Conservation (phyloP, 371 early-diverging fungal genomes). For the Blakeslea trispora region DNA sequence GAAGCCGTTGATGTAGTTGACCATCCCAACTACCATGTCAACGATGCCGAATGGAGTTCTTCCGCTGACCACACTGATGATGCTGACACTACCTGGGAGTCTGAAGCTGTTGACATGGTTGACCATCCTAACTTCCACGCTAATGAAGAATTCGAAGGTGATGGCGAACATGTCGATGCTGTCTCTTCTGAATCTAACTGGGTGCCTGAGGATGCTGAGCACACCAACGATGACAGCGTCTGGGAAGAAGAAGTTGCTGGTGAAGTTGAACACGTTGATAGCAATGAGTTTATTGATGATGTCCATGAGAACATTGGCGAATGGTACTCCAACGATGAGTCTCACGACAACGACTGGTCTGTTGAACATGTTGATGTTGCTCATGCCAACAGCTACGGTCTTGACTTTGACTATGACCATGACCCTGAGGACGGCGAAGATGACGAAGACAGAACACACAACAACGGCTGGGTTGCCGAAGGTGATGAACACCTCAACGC, state of each 20-base stretch:
- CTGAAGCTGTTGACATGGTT: slow-evolving; percentile 5
- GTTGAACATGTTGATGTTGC: slow-evolving; percentile 17
- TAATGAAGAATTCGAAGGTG: slow-evolving; percentile 28
- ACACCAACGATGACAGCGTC: slow-evolving; percentile 19
- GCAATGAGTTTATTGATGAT: no score
- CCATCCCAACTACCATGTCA: slow-evolving; percentile 8
- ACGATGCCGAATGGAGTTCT: slow-evolving; percentile 22
- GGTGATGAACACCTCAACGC: slow-evolving; percentile 11
- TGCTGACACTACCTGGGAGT: slow-evolving; percentile 13
- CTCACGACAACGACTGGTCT: slow-evolving; percentile 15
- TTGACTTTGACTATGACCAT: background rate
- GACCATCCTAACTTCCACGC: slow-evolving; percentile 3
- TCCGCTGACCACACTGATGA: slow-evolving; percentile 11
- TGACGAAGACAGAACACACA: background rate
- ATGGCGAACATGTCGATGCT: slow-evolving; percentile 12
- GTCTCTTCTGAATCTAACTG: slow-evolving; percentile 15
- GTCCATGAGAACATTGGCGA: slow-evolving; percentile 8
- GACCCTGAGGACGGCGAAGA: slow-evolving; percentile 12
- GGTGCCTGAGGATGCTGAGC: slow-evolving; percentile 19
- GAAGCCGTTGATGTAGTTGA: slow-evolving; percentile 15
- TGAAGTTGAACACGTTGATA: slow-evolving; percentile 1
- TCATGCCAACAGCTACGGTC: slow-evolving; percentile 4
- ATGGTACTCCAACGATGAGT: slow-evolving; percentile 16
- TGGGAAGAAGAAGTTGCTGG: slow-evolving; percentile 28
- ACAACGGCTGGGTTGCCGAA: background rate